phyloP scores from a whole-genome alignment of 2,329 filamentous ascomycete genomes.

The Myriosclerotinia duriaeana region DNA sequence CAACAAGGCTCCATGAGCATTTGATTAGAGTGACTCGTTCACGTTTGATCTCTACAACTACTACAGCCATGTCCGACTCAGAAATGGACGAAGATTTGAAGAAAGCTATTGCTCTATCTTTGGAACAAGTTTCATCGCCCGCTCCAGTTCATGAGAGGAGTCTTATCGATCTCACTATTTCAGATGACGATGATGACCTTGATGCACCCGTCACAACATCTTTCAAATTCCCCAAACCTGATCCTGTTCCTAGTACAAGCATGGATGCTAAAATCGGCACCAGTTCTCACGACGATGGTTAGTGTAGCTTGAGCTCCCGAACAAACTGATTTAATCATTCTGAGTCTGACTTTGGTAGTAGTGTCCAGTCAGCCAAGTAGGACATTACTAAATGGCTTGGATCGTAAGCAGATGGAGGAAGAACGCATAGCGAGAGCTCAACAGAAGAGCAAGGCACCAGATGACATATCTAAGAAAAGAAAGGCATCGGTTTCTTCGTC shows the following conservation, averaged over 20 bases:
- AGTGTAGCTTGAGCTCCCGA: neutral
- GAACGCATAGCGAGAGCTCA: conserved; percentile 67
- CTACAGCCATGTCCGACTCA: conserved; percentile 35
- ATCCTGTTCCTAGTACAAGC: neutral
- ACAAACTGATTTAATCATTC: neutral
- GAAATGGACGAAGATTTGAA: conserved; percentile 54
- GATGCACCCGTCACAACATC: conserved; percentile 34
- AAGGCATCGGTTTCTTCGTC: conserved; percentile 40
- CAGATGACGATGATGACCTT: conserved; percentile 41
- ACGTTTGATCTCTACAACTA: neutral
- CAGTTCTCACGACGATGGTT: conserved; percentile 11
- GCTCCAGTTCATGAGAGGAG: conserved; percentile 13
- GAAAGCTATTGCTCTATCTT: conserved; percentile 59
- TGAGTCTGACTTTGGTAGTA: neutral
- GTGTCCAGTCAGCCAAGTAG: neutral
- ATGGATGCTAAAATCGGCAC: neutral
- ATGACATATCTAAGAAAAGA: conserved; percentile 32
- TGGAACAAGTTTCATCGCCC: conserved; percentile 37
- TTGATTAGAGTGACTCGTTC: neutral
- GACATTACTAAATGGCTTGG: conserved; percentile 33
- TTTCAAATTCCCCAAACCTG: neutral
- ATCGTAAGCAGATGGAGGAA: conserved; percentile 82
- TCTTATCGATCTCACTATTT: conserved; percentile 39
- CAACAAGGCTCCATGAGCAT: neutral
- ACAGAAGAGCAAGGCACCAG: conserved; percentile 51